Evolutionary conservation across 345 rosid genomes (phyloP), one percentile per base, ranked within the genome.

Genomic region (Gossypium arboreum): DNA sequence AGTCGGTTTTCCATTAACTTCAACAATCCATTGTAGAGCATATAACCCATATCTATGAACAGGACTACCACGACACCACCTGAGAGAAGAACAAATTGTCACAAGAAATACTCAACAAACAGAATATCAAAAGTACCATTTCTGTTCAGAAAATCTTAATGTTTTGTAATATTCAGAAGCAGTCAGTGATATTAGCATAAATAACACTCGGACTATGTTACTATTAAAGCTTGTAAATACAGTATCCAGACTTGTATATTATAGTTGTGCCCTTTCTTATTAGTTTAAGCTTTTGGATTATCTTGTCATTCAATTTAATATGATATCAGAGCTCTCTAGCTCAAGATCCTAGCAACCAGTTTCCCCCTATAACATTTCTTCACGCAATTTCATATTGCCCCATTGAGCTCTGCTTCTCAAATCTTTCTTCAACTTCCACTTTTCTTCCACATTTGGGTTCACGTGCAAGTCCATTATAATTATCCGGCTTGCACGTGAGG

Each of bases 11-110:
- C 99, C 99, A 55, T 91, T 95, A 43, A 95, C 84, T 84, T 92
- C 97, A 72, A 95, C 94, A 39, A 95, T 95, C 99, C 99, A 95
- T 59, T 90, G 96, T 73, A 88, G 90, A 76, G 98, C 90, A 73
- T 84, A 90, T 27, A 95, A 84, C 57, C 97, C 98, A 78, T 95
- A 92, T 74, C 96, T 86, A 51, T 90, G 88, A 48, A 81, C 97
- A 1, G 99, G 99, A 86, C 99, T 95, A 56, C 98, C 99, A n/a
- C 86, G 91, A 77, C 88, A 88, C 89, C 92, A 91, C 93, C 97
- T 95, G 84, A 73, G 34, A 71, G 54, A 54, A 43, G 65, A 39
- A 24, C 51, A 72, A 22, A 13, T 13, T 56, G 45, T 27, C 73
- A 69, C 15, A 0, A 8, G 18, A 47, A 50, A 68, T n/a, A 50